These are phyloP conservation scores for Lactuca saligna DNA, from an alignment of 129 eudicot genomes.

Conservation along the genomic window DNA sequence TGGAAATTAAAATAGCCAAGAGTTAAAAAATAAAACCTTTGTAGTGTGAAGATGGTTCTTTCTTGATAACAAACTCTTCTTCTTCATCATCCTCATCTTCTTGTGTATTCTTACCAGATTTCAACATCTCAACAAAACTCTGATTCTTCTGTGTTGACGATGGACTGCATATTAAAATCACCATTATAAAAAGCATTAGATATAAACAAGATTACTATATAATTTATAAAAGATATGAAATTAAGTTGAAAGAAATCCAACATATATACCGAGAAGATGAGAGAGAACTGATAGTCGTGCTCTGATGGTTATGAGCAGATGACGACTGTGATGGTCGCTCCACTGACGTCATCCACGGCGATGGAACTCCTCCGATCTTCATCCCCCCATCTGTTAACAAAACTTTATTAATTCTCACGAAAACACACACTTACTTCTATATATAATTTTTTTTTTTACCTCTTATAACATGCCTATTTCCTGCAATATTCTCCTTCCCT, in stretches of 20 bases:
- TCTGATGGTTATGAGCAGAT: conserved; percentile 54
- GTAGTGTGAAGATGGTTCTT: conserved; percentile 65
- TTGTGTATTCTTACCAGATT: conserved; percentile 55
- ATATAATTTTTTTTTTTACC: conserved; percentile 28
- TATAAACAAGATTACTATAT: background rate
- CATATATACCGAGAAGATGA: conserved; percentile 83
- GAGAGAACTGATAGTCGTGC: conserved; percentile 50
- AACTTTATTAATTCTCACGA: background rate
- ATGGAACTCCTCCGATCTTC: conserved; percentile 54
- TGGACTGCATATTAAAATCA: conserved; percentile 44
- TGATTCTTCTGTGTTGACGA: conserved; percentile 57
- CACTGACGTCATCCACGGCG: conserved; percentile 55
- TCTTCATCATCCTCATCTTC: conserved; percentile 81
- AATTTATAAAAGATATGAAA: background rate
- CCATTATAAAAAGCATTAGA: background rate
- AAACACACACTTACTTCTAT: background rate
- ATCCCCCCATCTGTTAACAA: conserved; percentile 37
- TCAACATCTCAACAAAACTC: conserved; percentile 83
- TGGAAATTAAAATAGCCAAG: background rate
- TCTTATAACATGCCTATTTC: conserved; percentile 50
- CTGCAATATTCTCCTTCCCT: conserved; percentile 92
- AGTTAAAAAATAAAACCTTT: conserved; percentile 45
- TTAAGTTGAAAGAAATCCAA: conserved; percentile 27
- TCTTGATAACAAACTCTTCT: conserved; percentile 70
- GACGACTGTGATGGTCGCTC: conserved; percentile 77